Evolutionary conservation across 2,329 filamentous ascomycete species (phyloP).

Genomic region (Neofusicoccum umdonicola): DNA sequence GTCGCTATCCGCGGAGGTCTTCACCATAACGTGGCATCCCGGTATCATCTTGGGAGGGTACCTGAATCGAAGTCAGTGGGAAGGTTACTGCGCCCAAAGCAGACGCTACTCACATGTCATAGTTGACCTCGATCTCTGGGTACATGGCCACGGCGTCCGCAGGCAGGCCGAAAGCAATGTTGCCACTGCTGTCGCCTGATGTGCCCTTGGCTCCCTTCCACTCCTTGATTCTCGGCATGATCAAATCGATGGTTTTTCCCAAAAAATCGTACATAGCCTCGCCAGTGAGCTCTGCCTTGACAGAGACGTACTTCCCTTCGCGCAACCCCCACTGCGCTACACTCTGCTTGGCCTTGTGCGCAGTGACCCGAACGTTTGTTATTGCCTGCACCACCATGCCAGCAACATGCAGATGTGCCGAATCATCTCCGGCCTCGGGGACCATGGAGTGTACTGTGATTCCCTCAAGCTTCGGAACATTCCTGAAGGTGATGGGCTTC

Average conservation of each 20-base stretch:
- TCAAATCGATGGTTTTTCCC: slow-evolving; percentile 83
- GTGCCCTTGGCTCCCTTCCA: slow-evolving; percentile 76
- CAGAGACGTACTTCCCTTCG: slow-evolving; percentile 68
- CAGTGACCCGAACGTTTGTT: slow-evolving; percentile 68
- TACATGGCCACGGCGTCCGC: slow-evolving; percentile 77
- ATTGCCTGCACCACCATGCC: slow-evolving; percentile 84
- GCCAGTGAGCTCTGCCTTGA: slow-evolving; percentile 74
- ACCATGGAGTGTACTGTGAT: slow-evolving; percentile 80
- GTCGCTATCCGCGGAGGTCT: slow-evolving; percentile 82
- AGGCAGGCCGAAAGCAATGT: slow-evolving; percentile 78
- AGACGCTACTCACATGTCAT: slow-evolving; percentile 68
- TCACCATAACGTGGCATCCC: slow-evolving; percentile 77
- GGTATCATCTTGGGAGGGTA: slow-evolving; percentile 75
- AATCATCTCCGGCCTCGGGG: slow-evolving; percentile 65
- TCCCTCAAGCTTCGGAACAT: slow-evolving; percentile 77
- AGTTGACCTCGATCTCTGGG: slow-evolving; percentile 93
- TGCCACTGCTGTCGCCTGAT: slow-evolving; percentile 84
- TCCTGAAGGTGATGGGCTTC: slow-evolving; percentile 69
- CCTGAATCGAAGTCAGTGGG: slow-evolving; percentile 44
- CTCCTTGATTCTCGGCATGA: slow-evolving; percentile 94
- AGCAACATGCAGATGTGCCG: slow-evolving; percentile 74
- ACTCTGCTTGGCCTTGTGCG: slow-evolving; percentile 67
- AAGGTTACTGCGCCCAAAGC: no score
- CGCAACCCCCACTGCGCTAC: slow-evolving; percentile 74
- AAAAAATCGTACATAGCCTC: slow-evolving; percentile 87